Conservation (phyloP, 176 grass and related monocot species). For the Musa beccarii region DNA sequence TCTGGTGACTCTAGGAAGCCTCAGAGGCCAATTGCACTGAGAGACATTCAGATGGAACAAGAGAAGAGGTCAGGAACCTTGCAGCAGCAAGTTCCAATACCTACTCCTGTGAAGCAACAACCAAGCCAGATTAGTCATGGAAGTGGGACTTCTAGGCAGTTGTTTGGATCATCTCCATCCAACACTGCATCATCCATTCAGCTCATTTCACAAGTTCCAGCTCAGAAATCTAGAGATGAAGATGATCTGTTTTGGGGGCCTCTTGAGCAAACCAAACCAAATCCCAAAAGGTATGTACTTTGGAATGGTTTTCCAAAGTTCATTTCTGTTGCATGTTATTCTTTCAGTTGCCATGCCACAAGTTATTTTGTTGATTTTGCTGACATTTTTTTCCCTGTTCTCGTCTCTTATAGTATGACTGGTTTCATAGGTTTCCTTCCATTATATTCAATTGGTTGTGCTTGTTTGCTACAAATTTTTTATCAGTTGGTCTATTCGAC, state of each 20-base stretch:
- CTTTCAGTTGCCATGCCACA: too few species aligned
- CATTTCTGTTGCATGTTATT: too few species aligned
- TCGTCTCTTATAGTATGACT: neutral
- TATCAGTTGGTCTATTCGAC: too few species aligned
- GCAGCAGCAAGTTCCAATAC: conserved; percentile 38
- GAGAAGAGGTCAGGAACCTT: conserved; percentile 42
- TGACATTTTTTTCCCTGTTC: neutral
- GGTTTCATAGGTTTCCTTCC: neutral
- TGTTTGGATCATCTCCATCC: conserved; percentile 76
- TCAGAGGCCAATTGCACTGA: conserved; percentile 60
- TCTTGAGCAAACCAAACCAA: conserved; percentile 66
- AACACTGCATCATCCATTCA: conserved; percentile 48
- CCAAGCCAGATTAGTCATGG: conserved; percentile 40
- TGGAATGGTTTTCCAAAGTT: too few species aligned
- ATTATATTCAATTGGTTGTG: neutral
- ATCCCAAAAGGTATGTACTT: conserved; percentile 60
- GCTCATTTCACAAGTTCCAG: conserved; percentile 38
- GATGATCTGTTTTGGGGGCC: conserved; percentile 99
- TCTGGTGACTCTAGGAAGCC: conserved; percentile 59
- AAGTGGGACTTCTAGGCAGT: conserved; percentile 54
- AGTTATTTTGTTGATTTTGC: neutral
- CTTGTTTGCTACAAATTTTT: too few species aligned
- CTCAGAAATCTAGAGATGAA: conserved; percentile 61
- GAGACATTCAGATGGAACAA: conserved; percentile 87
- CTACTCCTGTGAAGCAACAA: conserved; percentile 33